phyloP scores from a whole-genome alignment of 257 asterid genomes.

The Solanum dulcamara region DNA sequence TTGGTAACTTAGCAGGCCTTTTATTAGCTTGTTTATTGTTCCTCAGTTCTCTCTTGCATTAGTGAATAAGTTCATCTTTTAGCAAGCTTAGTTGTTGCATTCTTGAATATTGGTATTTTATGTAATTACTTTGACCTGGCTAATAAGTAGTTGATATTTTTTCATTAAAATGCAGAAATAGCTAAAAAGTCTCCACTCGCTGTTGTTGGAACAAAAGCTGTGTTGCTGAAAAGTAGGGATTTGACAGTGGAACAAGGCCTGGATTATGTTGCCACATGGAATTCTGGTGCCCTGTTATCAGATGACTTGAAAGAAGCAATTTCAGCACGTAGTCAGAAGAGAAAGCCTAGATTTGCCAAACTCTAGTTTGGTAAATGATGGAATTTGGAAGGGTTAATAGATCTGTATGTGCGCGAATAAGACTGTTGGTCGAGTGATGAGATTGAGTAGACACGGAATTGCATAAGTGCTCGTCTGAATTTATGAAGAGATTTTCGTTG shows the following conservation, averaged over 20 bases:
- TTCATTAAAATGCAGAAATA: constrained; percentile 27
- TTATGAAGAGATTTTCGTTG: not conserved
- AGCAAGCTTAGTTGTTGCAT: not conserved
- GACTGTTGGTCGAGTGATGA: not conserved
- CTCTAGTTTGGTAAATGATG: constrained; percentile 16
- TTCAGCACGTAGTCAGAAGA: constrained; percentile 47
- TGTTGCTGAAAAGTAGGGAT: constrained; percentile 56
- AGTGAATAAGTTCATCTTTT: not conserved
- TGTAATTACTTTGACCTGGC: not conserved
- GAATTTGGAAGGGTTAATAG: not conserved
- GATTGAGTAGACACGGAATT: not conserved
- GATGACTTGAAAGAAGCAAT: constrained; percentile 55
- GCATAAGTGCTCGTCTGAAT: not conserved
- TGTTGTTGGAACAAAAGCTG: constrained; percentile 63
- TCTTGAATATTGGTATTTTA: not conserved
- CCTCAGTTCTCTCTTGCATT: not conserved
- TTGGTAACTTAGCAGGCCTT: not conserved
- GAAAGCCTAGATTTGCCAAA: constrained; percentile 58
- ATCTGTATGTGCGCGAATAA: not conserved
- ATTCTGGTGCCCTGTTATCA: constrained; percentile 50
- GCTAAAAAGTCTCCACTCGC: constrained; percentile 75
- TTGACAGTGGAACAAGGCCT: constrained; percentile 63
- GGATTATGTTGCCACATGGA: constrained; percentile 86
- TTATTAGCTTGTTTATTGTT: not conserved
- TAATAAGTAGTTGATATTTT: not conserved